A percentile compares a stretch with the other conserved stretches of the same genome.
phyloP scores from a whole-genome alignment of 495 filamentous ascomycete genomes.

The Halenospora varia region DNA sequence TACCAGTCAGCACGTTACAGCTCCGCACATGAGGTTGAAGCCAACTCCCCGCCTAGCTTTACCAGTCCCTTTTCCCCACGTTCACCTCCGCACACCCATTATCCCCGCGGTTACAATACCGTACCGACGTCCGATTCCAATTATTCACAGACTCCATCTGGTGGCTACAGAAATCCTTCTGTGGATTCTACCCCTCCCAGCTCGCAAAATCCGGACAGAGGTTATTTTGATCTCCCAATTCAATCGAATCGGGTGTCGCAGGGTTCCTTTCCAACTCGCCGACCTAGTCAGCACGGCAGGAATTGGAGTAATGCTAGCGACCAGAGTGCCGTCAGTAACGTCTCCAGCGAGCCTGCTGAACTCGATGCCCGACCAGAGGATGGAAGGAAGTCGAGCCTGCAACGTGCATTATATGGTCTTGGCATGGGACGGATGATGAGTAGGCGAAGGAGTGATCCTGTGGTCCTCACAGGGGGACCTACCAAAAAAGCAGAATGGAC shows the following conservation, averaged over 20 bases:
- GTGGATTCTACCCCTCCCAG: slow-evolving; percentile 10
- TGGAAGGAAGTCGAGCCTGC: slow-evolving; percentile 2
- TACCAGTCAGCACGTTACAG: background rate
- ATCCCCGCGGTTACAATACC: slow-evolving; percentile 11
- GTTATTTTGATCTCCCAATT: slow-evolving; percentile 17
- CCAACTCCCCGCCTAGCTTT: slow-evolving; percentile 11
- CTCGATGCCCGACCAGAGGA: slow-evolving; percentile 12
- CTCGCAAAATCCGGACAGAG: slow-evolving; percentile 3
- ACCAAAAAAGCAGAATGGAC: background rate
- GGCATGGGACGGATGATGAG: slow-evolving; percentile 6
- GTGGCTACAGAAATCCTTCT: slow-evolving; percentile 7
- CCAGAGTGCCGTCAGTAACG: slow-evolving; percentile 10
- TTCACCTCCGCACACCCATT: slow-evolving; percentile 3
- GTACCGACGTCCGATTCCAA: slow-evolving; percentile 14
- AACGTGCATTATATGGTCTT: slow-evolving; percentile 5
- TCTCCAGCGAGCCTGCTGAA: slow-evolving; percentile 11
- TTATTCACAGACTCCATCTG: slow-evolving; percentile 5
- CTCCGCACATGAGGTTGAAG: slow-evolving; percentile 10
- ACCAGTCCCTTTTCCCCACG: slow-evolving; percentile 10
- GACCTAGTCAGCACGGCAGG: slow-evolving; percentile 17
- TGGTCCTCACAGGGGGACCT: background rate
- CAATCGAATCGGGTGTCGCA: slow-evolving; percentile 8
- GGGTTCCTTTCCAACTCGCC: background rate
- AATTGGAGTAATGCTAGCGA: slow-evolving; percentile 21
- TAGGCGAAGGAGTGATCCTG: slow-evolving; percentile 4